Evolutionary conservation across 208 protist genomes (phyloP), one percentile per base, ranked within the genome.

Genomic region (Leptomonas pyrrhocoris): DNA sequence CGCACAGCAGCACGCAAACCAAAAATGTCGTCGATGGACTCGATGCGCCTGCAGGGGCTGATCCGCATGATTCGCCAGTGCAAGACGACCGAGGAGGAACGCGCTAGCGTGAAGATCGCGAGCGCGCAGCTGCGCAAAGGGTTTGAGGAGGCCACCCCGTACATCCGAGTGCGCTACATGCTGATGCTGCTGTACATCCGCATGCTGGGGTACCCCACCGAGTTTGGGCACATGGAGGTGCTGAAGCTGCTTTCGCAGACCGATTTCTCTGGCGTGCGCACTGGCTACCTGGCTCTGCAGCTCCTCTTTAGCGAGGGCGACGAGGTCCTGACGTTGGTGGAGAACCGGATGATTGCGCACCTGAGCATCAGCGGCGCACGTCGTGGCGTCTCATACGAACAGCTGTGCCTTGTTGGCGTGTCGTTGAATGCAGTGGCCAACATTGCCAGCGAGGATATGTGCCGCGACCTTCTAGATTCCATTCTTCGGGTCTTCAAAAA

Each of bases 171-270:
- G n/a, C 95, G 98, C 59, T 99, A 99, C 86, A 98, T 99, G 77
- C 76, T 96, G 25, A 99, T 99, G 82, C 89, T 99, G 31, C 80
- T 99, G 1, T 99, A 99, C 86, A 99, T 99, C 64, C 96, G 95
- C 69, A 99, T 99, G 87, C 85, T 99, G 0, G 99, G 99, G 19
- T 99, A 99, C 81, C 96, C 99, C 5, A 93, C 99, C 4, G 99
- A 99, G 81, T 99, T 99, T 89, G 99, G 99, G 0, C 98, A 99
- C 81, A 97, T 99, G 73, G 98, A 99, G 81, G 98, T 98, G 48
- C 83, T 99, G 19, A 97, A 99, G 25, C 90, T 99, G 11, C 79
- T 99, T 9, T 92, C 97, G 12, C 95, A 96, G 36, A 49, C 67
- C 2, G 97, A 98, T 48, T 99, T 98, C 73, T 93, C 92, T 2